Evolutionary conservation across 192 early-diverging fungal genomes (phyloP), one percentile per base, ranked within the genome.

Genomic region (Linderina pennispora): DNA sequence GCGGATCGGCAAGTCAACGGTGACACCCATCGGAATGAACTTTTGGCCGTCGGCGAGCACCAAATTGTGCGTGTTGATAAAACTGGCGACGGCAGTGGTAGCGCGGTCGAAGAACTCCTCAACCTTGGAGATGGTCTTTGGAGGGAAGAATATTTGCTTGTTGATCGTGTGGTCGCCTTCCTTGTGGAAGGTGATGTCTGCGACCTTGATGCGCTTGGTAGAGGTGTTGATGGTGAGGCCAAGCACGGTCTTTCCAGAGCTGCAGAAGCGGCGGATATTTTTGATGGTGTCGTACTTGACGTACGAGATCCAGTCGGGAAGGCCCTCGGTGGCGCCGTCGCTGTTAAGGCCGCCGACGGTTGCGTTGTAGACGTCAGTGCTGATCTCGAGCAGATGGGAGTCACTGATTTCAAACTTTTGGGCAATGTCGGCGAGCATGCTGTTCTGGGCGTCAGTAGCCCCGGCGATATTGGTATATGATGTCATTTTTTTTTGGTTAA

Each of bases 1-100:
- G 35, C 79, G 62, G 20, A 97, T 76, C 5, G 96, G 89, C 77
- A 95, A 89, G 16, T 88, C 89, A 65, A 98, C 93, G 1, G 92
- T 93, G 53, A 94, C 94, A 15, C 96, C 96, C 8, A 88, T 58
- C 15, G 34, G 24, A 23, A 40, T 21, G 4, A 36, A 23, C 8
- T 23, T 23, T 17, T 24, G 34, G 1, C 4, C 21, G 17, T 40
- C 7, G 19, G 26, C 23, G 0, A 41, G 22, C 3, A 26, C 48
- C 2, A 71, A 33, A 9, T 43, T 20, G 21, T 71, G 67, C 25
- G 61, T 23, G 45, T 70, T 61, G 22, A 91, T 62, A 74, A 96
- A 95, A 20, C 77, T 62, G 35, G 81, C 80, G 42, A 96, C 74
- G 37, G 81, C 80, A 3, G 85, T 85, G 13, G 89, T 90, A 50